Conservation (phyloP, 306 rosid species). For the Begonia masoniana region DNA sequence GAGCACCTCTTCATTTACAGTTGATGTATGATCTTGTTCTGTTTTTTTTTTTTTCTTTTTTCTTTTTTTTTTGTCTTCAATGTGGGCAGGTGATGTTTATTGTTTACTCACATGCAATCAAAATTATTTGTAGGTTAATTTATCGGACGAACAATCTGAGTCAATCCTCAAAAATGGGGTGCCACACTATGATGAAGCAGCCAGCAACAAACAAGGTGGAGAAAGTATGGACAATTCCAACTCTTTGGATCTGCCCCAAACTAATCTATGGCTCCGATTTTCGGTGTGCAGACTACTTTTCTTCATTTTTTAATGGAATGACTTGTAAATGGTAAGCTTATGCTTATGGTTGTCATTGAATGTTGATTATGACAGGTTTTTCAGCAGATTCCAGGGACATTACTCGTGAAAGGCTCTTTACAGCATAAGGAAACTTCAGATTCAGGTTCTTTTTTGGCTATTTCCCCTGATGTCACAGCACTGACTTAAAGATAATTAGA, state of each 20-base stretch:
- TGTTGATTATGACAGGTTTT: conserved; percentile 39
- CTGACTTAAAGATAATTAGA: too few relatives aligned
- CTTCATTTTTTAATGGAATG: conserved; percentile 12
- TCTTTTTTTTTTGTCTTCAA: background rate
- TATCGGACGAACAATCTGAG: conserved; percentile 34
- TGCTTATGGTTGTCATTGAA: background rate
- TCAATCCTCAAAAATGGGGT: conserved; percentile 36
- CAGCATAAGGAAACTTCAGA: conserved; percentile 34
- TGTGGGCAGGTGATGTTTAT: conserved; percentile 3
- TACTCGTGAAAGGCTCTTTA: conserved; percentile 75
- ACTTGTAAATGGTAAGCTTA: background rate
- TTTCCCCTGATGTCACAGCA: too few relatives aligned
- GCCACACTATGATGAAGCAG: conserved; percentile 14
- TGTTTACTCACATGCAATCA: background rate
- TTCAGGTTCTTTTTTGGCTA: conserved; percentile 34
- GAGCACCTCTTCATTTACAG: conserved; percentile 57
- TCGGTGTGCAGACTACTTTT: background rate
- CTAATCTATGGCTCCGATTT: conserved; percentile 35
- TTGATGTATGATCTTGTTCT: conserved; percentile 42
- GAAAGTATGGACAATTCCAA: conserved; percentile 22
- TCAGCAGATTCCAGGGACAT: conserved; percentile 80
- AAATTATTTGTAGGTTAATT: conserved; percentile 28
- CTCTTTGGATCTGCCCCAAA: conserved; percentile 11
- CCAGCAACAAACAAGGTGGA: conserved; percentile 15
- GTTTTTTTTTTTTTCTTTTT: conserved; percentile 2